Evolutionary conservation across 495 filamentous ascomycete genomes (phyloP), one percentile per base, ranked within the genome.

Genomic region (Aspergillus leporis): DNA sequence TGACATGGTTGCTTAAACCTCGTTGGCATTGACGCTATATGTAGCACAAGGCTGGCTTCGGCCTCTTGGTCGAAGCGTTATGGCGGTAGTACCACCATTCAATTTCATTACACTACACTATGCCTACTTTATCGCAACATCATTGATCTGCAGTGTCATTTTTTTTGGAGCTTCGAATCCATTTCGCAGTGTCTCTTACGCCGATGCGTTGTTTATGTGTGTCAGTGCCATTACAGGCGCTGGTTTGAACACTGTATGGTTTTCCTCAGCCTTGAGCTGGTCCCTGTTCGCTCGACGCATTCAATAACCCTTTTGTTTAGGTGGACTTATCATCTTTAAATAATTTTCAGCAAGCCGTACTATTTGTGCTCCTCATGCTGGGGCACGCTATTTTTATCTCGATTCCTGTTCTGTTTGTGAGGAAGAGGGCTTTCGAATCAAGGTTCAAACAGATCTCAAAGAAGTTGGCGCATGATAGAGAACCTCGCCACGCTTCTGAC

Each of bases 21-120:
- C 16, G 40, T 54, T 61, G 51, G 58, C 49, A 38, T 36, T 53
- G 4, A 16, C 30, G 5, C 28, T 31, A 50, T 58, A 47, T 47
- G 18, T n/a, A 74, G 71, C 61, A 34, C 64, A 56, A 53, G 51
- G 55, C 25, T 69, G 61, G 62, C 58, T 47, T 50, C 61, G 55
- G 41, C 49, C 62, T 4, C 46, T 68, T 13, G 64, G 66, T 38
- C 67, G 60, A n/a, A 49, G 58, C 43, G 53, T 75, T 13, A 65
- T 66, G 55, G 67, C 70, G 28, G 56, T 75, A 2, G 63, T 75
- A 1, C 76, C 76, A 18, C 76, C 74, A 25, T 71, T 87, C 55
- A 92, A 93, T 69, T 95, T 92, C 72, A 86, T 93, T 67, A 90
- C 86, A 0, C 65, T 92, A 32, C 85, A 90, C 67, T 89, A 93